phyloP scores from a whole-genome alignment of 2,329 filamentous ascomycete genomes.

The Dactylellina drechsleri region DNA sequence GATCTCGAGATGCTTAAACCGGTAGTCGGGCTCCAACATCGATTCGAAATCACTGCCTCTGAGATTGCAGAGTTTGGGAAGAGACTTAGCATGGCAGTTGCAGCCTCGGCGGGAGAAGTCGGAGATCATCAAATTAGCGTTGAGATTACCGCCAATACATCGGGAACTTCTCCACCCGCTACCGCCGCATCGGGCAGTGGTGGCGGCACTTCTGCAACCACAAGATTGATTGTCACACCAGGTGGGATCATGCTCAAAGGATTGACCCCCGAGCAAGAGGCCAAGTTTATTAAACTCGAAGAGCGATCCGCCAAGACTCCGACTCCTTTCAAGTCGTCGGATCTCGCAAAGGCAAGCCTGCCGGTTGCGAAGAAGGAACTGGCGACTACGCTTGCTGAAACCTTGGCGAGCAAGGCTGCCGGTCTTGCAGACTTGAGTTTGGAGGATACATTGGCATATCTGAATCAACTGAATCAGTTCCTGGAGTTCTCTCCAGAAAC shows the following conservation, averaged over 20 bases:
- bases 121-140: conserved; percentile 50
- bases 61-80: conserved; percentile 59
- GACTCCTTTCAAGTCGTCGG: conserved; percentile 37
- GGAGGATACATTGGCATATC: conserved; percentile 49
- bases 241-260: conserved; percentile 81
- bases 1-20: conserved; percentile 64
- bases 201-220: conserved; percentile 39
- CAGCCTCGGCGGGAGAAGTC: conserved; percentile 49
- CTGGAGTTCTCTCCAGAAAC: conserved; percentile 52
- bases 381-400: conserved; percentile 35
- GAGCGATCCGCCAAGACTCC: conserved; percentile 60
- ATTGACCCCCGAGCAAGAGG: conserved; percentile 74
- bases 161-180: conserved; percentile 2
- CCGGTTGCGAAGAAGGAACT: conserved; percentile 47
- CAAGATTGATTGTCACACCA: conserved; percentile 77
- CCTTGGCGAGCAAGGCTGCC: conserved; percentile 43
- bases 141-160: conserved; percentile 40
- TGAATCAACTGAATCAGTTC: conserved; percentile 52
- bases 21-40: conserved; percentile 59
- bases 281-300: conserved; percentile 76
- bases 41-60: conserved; percentile 57
- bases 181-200: background rate
- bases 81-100: conserved; percentile 42
- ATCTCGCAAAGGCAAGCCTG: conserved; percentile 27
- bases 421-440: conserved; percentile 46